Evolutionary conservation across 2,329 filamentous ascomycete species (phyloP).

Genomic region (Polytolypa hystricis): DNA sequence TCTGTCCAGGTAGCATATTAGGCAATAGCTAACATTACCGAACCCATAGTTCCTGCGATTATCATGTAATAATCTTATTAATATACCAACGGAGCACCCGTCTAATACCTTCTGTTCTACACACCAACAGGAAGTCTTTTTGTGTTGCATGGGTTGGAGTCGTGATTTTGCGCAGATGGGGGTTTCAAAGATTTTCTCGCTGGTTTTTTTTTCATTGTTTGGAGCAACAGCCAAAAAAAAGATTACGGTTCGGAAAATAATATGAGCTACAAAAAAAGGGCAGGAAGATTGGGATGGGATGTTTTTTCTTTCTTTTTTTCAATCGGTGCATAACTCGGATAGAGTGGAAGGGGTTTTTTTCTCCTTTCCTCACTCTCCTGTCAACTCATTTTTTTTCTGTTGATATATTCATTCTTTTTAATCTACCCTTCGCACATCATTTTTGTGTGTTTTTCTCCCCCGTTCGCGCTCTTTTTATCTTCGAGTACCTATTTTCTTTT

Average conservation of each 20-base stretch:
- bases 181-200: too few species aligned
- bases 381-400: not conserved
- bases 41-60: constrained; percentile 33
- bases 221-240: too few species aligned
- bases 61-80: too few species aligned
- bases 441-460: too few species aligned
- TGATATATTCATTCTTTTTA: not conserved
- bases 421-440: too few species aligned
- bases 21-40: constrained; percentile 5
- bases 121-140: constrained; percentile 17
- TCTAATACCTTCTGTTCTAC: constrained; percentile 15
- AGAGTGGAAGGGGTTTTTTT: not conserved
- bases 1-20: too few species aligned
- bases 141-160: constrained; percentile 31
- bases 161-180: constrained; percentile 22
- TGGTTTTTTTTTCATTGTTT: too few species aligned
- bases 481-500: constrained; percentile 1
- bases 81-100: constrained; percentile 22
- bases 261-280: constrained; percentile 1
- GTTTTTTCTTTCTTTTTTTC: not conserved
- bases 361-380: not conserved
- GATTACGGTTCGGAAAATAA: too few species aligned
- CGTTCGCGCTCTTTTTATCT: too few species aligned
- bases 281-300: too few species aligned
- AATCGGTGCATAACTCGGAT: too few species aligned